Evolutionary conservation across 2,329 filamentous ascomycete genomes (phyloP).

Genomic region (Penicillium crustosum): DNA sequence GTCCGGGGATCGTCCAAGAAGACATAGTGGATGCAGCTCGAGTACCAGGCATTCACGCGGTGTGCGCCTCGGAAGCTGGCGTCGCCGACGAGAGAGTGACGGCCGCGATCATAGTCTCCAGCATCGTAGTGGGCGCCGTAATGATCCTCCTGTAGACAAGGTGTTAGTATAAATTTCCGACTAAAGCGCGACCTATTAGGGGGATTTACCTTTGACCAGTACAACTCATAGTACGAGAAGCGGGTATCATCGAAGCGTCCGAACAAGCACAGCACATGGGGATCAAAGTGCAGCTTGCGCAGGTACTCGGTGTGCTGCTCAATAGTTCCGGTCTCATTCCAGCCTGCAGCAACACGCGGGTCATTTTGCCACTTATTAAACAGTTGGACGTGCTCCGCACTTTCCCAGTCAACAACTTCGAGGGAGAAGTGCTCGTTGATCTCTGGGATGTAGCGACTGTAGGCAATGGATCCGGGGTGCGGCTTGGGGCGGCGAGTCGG

Average conservation of each 20-base stretch:
- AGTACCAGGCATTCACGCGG: conserved; percentile 60
- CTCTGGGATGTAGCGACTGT: conserved; percentile 77
- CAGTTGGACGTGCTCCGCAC: conserved; percentile 63
- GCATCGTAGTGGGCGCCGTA: conserved; percentile 60
- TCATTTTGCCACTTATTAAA: conserved; percentile 85
- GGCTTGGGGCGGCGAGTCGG: conserved; percentile 72
- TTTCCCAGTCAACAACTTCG: conserved; percentile 67
- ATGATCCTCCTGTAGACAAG: conserved; percentile 55
- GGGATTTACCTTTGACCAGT: conserved; percentile 65
- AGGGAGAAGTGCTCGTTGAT: conserved; percentile 75
- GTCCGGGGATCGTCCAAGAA: conserved; percentile 61
- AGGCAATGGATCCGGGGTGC: conserved; percentile 66
- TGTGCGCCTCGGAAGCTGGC: conserved; percentile 55
- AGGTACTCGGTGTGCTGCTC: conserved; percentile 74
- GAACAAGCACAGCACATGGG: conserved; percentile 69
- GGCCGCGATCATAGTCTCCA: conserved; percentile 58
- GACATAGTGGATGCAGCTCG: conserved; percentile 58
- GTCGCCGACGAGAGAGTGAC: conserved; percentile 61
- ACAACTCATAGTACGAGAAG: conserved; percentile 79
- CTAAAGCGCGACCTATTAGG: not conserved
- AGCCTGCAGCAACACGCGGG: conserved; percentile 74
- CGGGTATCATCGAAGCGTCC: conserved; percentile 68
- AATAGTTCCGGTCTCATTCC: conserved; percentile 75
- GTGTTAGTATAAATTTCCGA: not conserved
- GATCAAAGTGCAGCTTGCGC: conserved; percentile 65